These are phyloP conservation scores for Leccinum pachyderme DNA, from an alignment of 1,284 basidiomycete genomes.

Conservation along the genomic window DNA sequence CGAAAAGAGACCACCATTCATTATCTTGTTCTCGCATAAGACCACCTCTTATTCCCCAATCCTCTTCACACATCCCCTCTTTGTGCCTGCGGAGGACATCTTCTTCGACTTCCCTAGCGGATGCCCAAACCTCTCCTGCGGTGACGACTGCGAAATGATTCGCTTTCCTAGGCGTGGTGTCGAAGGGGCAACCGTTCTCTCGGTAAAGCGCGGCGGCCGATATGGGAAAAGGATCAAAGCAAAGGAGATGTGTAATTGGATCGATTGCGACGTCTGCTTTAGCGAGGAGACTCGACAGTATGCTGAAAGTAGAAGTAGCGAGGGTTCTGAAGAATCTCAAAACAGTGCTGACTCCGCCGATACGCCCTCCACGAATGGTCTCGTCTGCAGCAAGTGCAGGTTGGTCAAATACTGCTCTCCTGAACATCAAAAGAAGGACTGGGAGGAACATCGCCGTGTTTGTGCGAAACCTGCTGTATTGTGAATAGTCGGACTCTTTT, in stretches of 20 bases:
- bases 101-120: conserved; percentile 74
- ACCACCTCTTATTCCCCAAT: conserved; percentile 76
- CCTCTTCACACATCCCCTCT: conserved; percentile 66
- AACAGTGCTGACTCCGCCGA: conserved; percentile 37
- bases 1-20: conserved; percentile 70
- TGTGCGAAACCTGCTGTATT: conserved; percentile 45
- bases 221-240: conserved; percentile 47
- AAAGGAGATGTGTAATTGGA: conserved; percentile 75
- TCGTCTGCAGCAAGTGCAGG: conserved; percentile 70
- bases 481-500: conserved; percentile 8
- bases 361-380: conserved; percentile 36
- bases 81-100: conserved; percentile 67
- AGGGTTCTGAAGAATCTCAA: conserved; percentile 52
- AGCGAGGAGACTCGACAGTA: conserved; percentile 39
- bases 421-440: conserved; percentile 68
- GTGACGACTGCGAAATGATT: conserved; percentile 77
- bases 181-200: conserved; percentile 57
- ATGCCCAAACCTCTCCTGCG: conserved; percentile 72
- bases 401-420: conserved; percentile 71
- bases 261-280: conserved; percentile 65
- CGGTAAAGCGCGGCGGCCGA: conserved; percentile 52
- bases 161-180: conserved; percentile 65
- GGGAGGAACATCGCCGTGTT: conserved; percentile 69
- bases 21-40: conserved; percentile 74
- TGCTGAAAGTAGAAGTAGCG: conserved; percentile 43